Evolutionary conservation across 352 stramenopile species (phyloP), one percentile per base, ranked within the genome.

Genomic region (Globisporangium mamillatum): DNA sequence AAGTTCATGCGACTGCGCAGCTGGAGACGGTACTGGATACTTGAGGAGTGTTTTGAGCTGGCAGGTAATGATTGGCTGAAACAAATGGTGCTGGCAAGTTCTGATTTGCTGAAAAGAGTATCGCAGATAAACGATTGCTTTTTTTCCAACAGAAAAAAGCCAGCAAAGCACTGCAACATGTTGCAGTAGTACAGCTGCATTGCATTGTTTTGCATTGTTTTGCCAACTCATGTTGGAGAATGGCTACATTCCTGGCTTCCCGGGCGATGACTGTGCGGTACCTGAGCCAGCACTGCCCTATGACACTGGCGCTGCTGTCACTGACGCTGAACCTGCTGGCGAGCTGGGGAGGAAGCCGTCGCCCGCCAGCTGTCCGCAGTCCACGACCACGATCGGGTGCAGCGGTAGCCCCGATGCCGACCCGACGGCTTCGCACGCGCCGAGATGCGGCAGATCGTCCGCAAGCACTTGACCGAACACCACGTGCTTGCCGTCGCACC

Each of bases 401-500:
- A 79, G 63, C 5, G 86, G 84, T 3, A 76, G 79, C 0, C 86
- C 86, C 1, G 80, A 89, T 0, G 74, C 56, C 22, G 82, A 86
- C 16, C 86, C 86, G 24, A 78, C 34, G 0, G 73, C 70, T 56
- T 91, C 82, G 29, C 88, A 80, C 22, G 65, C 75, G 18, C 64
- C 32, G 55, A 92, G 67, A 48, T 88, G 79, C 44, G 64, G 60
- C 57, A 94, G 81, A 36, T 91, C 86, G 27, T 92, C 84, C 2
- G 34, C 69, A 52, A 94, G 79, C n/a, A 99, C 97, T 67, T 98
- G 92, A 12, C 97, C 97, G 72, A 99, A 99, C 20, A 99, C 97
- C 44, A 99, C 97, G 86, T 99, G 98, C 80, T 99, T 99, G 48
- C 94, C 94, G 80, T 99, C 95, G 60, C 99, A 89, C 83, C 86